phyloP scores from a whole-genome alignment of 2,329 filamentous ascomycete species.

The Claviceps maximensis region DNA sequence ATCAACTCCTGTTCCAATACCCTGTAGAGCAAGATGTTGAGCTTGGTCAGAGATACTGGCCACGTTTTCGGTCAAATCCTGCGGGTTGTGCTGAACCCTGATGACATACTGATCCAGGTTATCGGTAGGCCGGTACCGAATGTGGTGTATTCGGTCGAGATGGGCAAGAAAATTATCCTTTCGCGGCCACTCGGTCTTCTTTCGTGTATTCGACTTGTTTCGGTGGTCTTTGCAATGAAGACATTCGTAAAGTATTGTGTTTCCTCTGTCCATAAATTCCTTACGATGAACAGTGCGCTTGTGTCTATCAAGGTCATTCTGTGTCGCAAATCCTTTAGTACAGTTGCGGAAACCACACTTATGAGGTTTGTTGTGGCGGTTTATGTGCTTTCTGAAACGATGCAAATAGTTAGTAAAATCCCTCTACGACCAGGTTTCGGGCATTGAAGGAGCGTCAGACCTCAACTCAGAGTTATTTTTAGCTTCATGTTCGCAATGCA shows the following conservation, averaged over 20 bases:
- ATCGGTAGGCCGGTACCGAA: conserved; percentile 21
- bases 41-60: not conserved
- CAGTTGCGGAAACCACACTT: conserved; percentile 49
- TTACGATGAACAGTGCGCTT: conserved; percentile 56
- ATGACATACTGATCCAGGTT: conserved; percentile 24
- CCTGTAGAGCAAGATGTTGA: conserved; percentile 5
- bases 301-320: conserved; percentile 73
- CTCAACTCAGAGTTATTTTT: conserved; percentile 7
- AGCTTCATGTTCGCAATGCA: not conserved
- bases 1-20: conserved; percentile 3
- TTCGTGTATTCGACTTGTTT: conserved; percentile 26
- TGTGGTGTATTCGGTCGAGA: conserved; percentile 52
- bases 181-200: conserved; percentile 54
- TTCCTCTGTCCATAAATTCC: conserved; percentile 15
- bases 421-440: not conserved
- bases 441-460: not conserved
- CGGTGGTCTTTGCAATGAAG: not conserved
- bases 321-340: conserved; percentile 58
- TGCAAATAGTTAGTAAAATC: not conserved
- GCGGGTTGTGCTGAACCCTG: conserved; percentile 2
- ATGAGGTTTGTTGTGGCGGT: conserved; percentile 56
- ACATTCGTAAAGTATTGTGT: conserved; percentile 8
- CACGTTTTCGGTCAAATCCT: conserved; percentile 5
- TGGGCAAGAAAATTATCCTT: conserved; percentile 81
- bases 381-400: conserved; percentile 53